These are phyloP conservation scores for Rhizoclosmatium sp. DNA, from an alignment of 192 early-diverging fungal species.

Conservation along the genomic window DNA sequence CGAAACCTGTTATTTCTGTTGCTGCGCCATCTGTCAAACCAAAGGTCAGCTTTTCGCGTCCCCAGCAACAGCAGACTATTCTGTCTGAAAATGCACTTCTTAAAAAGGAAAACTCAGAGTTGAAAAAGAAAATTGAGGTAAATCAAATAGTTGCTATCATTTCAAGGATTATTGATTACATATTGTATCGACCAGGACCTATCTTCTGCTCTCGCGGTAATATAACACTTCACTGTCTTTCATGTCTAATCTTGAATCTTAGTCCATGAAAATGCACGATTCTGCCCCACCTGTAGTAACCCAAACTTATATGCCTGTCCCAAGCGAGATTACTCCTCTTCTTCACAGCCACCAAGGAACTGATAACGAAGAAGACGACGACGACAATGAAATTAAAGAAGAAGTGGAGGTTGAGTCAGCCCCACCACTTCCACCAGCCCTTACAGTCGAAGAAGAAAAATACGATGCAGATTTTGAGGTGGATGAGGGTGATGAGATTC, in stretches of 20 bases:
- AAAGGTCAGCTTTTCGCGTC: not conserved
- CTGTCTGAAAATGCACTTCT: constrained; percentile 9
- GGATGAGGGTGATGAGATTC: not conserved
- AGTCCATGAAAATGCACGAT: not conserved
- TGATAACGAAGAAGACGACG: constrained; percentile 9
- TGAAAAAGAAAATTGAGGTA: constrained; percentile 29
- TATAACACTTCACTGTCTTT: not conserved
- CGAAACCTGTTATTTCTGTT: not conserved
- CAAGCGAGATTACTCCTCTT: not conserved
- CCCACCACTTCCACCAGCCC: not conserved
- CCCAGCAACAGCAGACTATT: not conserved
- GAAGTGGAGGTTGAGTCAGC: not conserved
- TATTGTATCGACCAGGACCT: not conserved
- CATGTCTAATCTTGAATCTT: not conserved
- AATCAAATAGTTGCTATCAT: not conserved
- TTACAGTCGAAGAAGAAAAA: not conserved
- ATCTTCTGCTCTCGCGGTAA: not conserved
- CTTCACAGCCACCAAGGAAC: not conserved
- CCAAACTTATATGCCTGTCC: not conserved
- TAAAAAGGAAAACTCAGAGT: constrained; percentile 12
- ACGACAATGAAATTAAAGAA: not conserved
- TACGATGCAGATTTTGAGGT: constrained; percentile 15
- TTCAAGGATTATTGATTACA: not conserved
- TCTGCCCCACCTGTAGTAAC: not conserved
- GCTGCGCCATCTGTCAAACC: not conserved